phyloP scores from a whole-genome alignment of 495 filamentous ascomycete genomes.

The Glarea lozoyensis region DNA sequence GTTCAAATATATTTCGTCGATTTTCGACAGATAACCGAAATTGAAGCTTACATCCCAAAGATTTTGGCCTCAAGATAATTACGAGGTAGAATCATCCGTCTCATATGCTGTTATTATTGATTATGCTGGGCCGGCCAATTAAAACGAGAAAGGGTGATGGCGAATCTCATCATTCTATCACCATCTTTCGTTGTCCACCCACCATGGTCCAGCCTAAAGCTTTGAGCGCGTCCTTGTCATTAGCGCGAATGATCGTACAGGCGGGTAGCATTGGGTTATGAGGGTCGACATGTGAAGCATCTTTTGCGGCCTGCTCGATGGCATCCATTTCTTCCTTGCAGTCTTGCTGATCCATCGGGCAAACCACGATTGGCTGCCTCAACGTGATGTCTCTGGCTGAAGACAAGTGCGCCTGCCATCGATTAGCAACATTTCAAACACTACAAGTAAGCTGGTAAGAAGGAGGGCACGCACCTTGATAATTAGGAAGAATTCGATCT shows the following conservation, averaged over 20 bases:
- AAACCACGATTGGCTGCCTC: conserved; percentile 91
- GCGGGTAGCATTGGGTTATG: conserved; percentile 86
- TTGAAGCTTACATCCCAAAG: too few species aligned
- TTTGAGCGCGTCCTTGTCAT: conserved; percentile 66
- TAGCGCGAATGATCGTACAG: conserved; percentile 67
- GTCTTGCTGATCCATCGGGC: conserved; percentile 86
- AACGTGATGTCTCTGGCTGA: conserved; percentile 82
- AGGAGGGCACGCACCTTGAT: conserved; percentile 62
- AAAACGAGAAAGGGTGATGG: not conserved
- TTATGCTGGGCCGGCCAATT: too few species aligned
- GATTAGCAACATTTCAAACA: conserved; percentile 6
- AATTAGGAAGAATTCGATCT: conserved; percentile 92
- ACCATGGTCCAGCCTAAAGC: conserved; percentile 79
- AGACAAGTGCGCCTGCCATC: conserved; percentile 76
- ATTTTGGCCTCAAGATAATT: too few species aligned
- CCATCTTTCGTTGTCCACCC: conserved; percentile 72
- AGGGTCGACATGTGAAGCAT: conserved; percentile 75
- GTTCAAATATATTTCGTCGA: too few species aligned
- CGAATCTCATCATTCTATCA: conserved; percentile 70
- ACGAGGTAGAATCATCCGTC: too few species aligned
- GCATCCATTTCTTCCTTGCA: conserved; percentile 98
- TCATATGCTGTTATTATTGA: too few species aligned
- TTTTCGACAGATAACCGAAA: too few species aligned
- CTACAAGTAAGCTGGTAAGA: too few species aligned
- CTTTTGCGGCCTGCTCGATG: conserved; percentile 89